These are phyloP conservation scores for Aureobasidium musti DNA, from an alignment of 2,329 filamentous ascomycete genomes.

Conservation along the genomic window DNA sequence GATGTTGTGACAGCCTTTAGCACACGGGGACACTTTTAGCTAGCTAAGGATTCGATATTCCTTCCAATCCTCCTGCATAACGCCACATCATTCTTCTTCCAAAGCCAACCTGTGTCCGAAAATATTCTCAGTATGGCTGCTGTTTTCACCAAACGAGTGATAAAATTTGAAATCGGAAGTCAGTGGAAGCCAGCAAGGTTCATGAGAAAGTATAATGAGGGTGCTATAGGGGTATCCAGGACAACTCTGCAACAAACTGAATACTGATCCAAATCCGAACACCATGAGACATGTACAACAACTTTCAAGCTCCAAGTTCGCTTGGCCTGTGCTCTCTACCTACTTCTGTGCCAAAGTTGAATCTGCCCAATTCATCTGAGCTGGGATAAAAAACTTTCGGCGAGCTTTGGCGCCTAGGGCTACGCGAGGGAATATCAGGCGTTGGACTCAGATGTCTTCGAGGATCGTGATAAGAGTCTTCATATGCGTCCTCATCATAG, in stretches of 20 bases:
- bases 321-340: neutral
- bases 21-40: too few species aligned
- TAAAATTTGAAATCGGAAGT: neutral
- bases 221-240: neutral
- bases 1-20: too few species aligned
- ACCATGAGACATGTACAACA: neutral
- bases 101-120: too few species aligned
- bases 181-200: too few species aligned
- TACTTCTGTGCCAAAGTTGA: conserved; percentile 30
- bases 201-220: too few species aligned
- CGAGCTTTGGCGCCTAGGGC: conserved; percentile 26
- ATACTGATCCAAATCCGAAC: neutral
- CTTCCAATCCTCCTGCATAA: too few species aligned
- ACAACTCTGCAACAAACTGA: neutral
- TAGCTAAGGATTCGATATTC: too few species aligned
- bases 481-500: conserved; percentile 21
- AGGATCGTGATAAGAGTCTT: conserved; percentile 4
- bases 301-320: neutral
- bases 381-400: conserved; percentile 29
- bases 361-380: conserved; percentile 27
- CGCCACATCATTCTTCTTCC: too few species aligned
- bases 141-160: neutral
- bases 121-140: too few species aligned
- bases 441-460: conserved; percentile 14
- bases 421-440: conserved; percentile 29